A percentile compares a stretch with the other conserved stretches of the same genome.
These are phyloP conservation scores for Trifolium fragiferum DNA, from an alignment of 306 rosid genomes.

Conservation along the genomic window DNA sequence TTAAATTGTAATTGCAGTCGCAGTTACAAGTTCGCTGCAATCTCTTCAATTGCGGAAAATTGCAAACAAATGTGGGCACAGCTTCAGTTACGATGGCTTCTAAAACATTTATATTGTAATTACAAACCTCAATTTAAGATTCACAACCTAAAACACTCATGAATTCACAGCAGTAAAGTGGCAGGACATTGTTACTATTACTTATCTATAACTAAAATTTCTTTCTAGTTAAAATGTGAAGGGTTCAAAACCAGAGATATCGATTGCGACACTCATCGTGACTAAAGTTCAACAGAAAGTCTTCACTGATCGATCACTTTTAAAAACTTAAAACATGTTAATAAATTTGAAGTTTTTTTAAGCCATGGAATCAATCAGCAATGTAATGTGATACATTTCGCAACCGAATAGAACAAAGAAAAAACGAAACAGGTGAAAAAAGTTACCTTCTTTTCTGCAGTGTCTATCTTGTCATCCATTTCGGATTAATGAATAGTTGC, in stretches of 20 bases:
- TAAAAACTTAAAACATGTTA: no score
- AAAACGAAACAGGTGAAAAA: neutral
- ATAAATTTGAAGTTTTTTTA: no score
- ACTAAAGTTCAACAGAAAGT: no score
- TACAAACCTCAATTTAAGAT: neutral
- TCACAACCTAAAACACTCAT: neutral
- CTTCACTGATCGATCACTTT: no score
- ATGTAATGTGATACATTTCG: neutral
- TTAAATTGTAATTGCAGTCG: neutral
- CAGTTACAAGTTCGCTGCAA: neutral
- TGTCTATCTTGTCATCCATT: conserved; percentile 17
- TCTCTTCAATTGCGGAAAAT: no score
- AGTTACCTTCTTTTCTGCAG: conserved; percentile 22
- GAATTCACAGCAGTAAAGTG: neutral
- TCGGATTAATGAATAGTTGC: neutral
- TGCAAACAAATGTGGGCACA: neutral
- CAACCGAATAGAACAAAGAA: neutral
- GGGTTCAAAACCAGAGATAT: neutral
- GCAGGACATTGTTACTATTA: neutral
- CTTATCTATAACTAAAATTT: neutral
- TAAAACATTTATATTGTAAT: neutral
- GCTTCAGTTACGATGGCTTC: neutral
- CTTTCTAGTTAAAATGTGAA: neutral
- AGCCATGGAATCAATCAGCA: no score
- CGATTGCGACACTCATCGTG: no score